phyloP scores from a whole-genome alignment of 1,139 yeast genomes.

The Geotrichum phurueaensis region DNA sequence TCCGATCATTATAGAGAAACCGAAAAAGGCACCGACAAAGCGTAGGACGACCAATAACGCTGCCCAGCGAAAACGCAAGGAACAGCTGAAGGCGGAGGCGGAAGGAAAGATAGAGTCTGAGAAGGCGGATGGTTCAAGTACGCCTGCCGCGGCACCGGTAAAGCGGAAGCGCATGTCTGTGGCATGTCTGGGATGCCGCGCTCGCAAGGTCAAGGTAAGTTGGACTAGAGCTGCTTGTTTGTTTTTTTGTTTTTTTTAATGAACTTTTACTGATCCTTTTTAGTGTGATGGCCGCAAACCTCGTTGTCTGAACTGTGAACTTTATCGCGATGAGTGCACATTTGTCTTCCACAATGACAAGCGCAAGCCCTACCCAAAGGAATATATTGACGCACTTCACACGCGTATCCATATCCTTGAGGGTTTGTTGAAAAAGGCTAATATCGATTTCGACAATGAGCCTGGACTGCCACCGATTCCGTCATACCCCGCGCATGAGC shows the following conservation, averaged over 20 bases:
- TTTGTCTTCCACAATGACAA: constrained; percentile 21
- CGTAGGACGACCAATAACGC: background rate
- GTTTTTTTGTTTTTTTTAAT: background rate
- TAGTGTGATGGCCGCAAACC: constrained; percentile 63
- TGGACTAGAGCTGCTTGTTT: background rate
- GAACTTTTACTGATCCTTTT: background rate
- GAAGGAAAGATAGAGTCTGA: background rate
- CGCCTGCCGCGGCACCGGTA: constrained; percentile 2
- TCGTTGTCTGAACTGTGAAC: constrained; percentile 56
- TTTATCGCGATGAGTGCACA: constrained; percentile 38
- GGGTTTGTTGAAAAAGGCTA: constrained; percentile 17
- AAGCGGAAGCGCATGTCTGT: constrained; percentile 44
- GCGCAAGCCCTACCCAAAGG: constrained; percentile 22
- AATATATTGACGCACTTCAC: constrained; percentile 20
- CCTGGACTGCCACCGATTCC: constrained; percentile 1
- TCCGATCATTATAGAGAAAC: background rate
- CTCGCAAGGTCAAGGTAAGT: constrained; percentile 42
- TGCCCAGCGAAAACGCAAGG: background rate
- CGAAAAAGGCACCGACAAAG: background rate
- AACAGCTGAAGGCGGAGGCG: background rate
- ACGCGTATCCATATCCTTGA: constrained; percentile 18
- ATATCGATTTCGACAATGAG: constrained; percentile 13
- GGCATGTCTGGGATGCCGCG: constrained; percentile 59
- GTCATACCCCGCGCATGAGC: background rate
- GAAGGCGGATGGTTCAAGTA: background rate